phyloP scores from a whole-genome alignment of 345 rosid species.

The Boechera stricta region DNA sequence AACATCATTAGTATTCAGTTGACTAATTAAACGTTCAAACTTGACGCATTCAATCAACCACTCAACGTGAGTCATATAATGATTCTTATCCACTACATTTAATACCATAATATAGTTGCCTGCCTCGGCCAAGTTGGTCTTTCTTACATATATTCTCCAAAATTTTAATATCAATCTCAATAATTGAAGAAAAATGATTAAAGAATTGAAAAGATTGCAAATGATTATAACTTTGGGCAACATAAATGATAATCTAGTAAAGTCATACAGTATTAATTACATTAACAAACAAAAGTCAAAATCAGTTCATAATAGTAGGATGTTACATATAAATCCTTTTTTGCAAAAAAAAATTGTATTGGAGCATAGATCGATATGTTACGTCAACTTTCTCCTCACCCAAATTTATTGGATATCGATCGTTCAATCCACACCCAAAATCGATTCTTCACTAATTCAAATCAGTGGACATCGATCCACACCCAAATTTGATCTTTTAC shows the following conservation, averaged over 20 bases:
- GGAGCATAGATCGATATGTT: too few species aligned
- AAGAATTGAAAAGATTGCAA: conserved; percentile 22
- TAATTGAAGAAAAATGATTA: conserved; percentile 23
- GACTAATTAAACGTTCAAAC: conserved; percentile 40
- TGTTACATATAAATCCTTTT: not conserved
- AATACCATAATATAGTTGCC: not conserved
- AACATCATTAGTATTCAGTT: conserved; percentile 39
- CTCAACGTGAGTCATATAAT: conserved; percentile 30
- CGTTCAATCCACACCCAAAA: too few species aligned
- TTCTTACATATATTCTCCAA: conserved; percentile 10
- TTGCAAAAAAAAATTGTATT: too few species aligned
- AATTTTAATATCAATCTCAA: conserved; percentile 28
- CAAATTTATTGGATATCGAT: too few species aligned
- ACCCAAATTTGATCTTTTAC: too few species aligned
- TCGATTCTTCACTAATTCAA: too few species aligned
- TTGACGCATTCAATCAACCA: conserved; percentile 39
- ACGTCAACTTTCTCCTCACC: too few species aligned
- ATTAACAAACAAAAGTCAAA: conserved; percentile 24
- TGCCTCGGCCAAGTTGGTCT: conserved; percentile 33
- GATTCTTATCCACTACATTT: conserved; percentile 28
- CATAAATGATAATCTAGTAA: conserved; percentile 38
- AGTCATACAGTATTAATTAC: conserved; percentile 19
- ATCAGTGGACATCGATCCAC: too few species aligned
- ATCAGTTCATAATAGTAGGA: conserved; percentile 5
- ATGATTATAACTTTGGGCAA: conserved; percentile 36